phyloP scores from a whole-genome alignment of 768 basidiomycete genomes.

The Rhodocollybia butyracea region DNA sequence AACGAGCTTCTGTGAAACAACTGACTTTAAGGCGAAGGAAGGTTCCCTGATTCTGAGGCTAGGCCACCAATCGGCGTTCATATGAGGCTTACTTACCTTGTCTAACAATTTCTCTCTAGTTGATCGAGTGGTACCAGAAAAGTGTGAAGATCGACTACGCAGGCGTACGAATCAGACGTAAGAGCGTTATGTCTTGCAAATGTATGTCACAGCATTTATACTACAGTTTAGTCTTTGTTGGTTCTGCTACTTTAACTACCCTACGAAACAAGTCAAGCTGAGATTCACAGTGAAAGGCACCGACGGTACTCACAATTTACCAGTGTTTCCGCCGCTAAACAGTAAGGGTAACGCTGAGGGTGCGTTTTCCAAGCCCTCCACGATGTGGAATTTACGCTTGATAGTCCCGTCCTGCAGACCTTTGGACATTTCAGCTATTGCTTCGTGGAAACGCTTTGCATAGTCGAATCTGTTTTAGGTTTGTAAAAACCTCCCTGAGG shows the following conservation, averaged over 20 bases:
- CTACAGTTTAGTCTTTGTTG: not conserved
- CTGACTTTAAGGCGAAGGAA: no score
- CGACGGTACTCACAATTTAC: conserved; percentile 52
- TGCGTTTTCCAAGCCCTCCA: conserved; percentile 72
- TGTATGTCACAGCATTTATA: no score
- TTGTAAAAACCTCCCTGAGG: not conserved
- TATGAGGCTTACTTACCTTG: no score
- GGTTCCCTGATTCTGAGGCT: no score
- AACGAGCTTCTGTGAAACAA: no score
- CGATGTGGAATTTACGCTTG: conserved; percentile 76
- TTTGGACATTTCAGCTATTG: conserved; percentile 50
- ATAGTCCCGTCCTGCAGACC: conserved; percentile 68
- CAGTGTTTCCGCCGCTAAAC: conserved; percentile 74
- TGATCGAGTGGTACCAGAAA: no score
- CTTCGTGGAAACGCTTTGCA: conserved; percentile 51
- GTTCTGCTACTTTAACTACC: conserved; percentile 2
- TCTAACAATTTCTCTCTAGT: no score
- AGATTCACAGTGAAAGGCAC: not conserved
- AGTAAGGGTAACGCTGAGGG: conserved; percentile 68
- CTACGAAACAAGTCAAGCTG: not conserved
- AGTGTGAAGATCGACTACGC: no score
- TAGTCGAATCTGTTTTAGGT: conserved; percentile 67
- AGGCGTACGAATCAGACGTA: no score
- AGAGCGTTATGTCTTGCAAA: no score
- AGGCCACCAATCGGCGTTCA: no score